Percentiles rank a stretch among this genome's conserved stretches.
Conservation (phyloP, 1,139 yeast genomes). For the Hansenula anomala region DNA sequence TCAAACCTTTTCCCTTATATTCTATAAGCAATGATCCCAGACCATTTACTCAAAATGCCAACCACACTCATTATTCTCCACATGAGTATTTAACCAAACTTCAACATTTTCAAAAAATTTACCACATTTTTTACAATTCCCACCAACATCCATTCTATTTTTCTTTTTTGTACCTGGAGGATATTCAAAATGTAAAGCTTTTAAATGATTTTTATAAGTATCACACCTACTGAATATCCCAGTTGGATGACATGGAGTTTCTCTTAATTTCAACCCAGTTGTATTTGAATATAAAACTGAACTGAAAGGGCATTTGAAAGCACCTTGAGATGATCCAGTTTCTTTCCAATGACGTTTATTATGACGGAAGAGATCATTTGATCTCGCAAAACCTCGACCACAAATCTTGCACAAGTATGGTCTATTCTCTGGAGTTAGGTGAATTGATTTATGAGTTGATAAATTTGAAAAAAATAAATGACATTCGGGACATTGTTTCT, state of each 20-base stretch:
- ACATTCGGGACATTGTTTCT: conserved; percentile 84
- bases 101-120: conserved; percentile 62
- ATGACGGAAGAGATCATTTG: conserved; percentile 82
- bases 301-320: conserved; percentile 42
- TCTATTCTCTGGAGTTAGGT: conserved; percentile 64
- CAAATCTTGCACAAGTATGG: conserved; percentile 79
- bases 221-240: conserved; percentile 88
- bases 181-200: conserved; percentile 85
- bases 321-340: conserved; percentile 30
- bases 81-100: conserved; percentile 72
- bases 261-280: conserved; percentile 1
- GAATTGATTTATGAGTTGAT: conserved; percentile 84
- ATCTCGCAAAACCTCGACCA: conserved; percentile 80
- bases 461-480: conserved; percentile 70
- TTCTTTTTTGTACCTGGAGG: conserved; percentile 84
- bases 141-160: conserved; percentile 62
- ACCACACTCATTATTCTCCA: conserved; percentile 53
- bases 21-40: too few relatives aligned
- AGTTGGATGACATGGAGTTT: conserved; percentile 57
- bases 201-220: conserved; percentile 85
- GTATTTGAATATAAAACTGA: conserved; percentile 7
- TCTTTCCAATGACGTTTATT: conserved; percentile 78
- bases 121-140: conserved; percentile 77
- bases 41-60: neutral
- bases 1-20: too few relatives aligned